Percentiles rank a stretch among this genome's conserved stretches.
Evolutionary conservation across 2,329 filamentous ascomycete genomes (phyloP).

Genomic region (Fusarium cyanostomum): DNA sequence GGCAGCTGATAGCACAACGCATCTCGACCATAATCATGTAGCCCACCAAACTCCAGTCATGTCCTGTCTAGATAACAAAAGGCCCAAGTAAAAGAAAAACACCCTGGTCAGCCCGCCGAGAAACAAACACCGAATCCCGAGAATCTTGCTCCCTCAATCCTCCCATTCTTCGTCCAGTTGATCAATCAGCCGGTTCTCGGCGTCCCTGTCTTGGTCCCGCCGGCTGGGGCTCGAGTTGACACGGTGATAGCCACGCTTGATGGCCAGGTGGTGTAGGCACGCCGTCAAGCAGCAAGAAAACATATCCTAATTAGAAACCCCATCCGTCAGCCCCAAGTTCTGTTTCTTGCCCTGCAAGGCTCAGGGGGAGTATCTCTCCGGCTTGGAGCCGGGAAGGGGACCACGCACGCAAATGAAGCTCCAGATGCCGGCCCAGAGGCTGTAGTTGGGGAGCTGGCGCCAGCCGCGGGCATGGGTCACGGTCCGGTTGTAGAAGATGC

Average conservation of each 20-base stretch:
- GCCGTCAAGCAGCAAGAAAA: conserved; percentile 75
- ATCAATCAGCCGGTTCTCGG: conserved; percentile 94
- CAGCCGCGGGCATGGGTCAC: conserved; percentile 94
- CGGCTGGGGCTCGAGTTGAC: conserved; percentile 65
- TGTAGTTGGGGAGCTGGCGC: conserved; percentile 95
- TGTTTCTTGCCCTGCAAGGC: conserved; percentile 2
- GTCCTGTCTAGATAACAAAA: conserved; percentile 30
- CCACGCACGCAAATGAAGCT: conserved; percentile 76
- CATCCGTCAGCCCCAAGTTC: conserved; percentile 39
- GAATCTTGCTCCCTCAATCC: conserved; percentile 58
- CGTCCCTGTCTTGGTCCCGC: conserved; percentile 68
- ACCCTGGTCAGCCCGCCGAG: neutral
- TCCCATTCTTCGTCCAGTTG: conserved; percentile 98
- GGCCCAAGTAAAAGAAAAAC: conserved; percentile 15
- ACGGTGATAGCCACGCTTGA: conserved; percentile 72
- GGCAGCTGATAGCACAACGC: conserved; percentile 16
- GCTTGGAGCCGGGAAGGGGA: conserved; percentile 42
- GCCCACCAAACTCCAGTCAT: conserved; percentile 37
- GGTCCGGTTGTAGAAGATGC: conserved; percentile 93
- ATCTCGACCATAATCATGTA: conserved; percentile 25
- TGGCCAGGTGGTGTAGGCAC: conserved; percentile 72
- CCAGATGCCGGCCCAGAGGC: conserved; percentile 88
- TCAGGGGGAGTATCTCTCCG: conserved; percentile 45
- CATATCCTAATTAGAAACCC: conserved; percentile 60
- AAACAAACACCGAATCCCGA: conserved; percentile 13